Evolutionary conservation across 1,284 basidiomycete species (phyloP).

Genomic region (Chalciporus sp.): DNA sequence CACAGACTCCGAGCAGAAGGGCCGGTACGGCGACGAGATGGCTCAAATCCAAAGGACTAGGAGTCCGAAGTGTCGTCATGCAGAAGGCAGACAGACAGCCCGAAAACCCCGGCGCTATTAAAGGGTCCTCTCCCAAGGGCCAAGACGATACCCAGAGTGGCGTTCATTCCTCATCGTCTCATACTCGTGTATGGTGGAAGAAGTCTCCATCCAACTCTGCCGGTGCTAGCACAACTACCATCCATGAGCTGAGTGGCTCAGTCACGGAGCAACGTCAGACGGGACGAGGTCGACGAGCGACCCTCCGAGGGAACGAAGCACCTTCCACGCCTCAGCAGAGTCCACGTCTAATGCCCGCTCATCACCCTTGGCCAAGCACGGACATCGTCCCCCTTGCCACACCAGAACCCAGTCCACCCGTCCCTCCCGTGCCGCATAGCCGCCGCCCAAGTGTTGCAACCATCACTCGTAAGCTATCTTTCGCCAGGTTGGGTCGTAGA

Average conservation of each 20-base stretch:
- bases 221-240: conserved; percentile 6
- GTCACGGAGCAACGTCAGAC: conserved; percentile 4
- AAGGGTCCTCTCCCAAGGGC: neutral
- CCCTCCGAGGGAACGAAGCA: conserved; percentile 8
- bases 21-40: conserved; percentile 25
- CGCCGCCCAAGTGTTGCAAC: conserved; percentile 33
- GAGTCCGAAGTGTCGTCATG: conserved; percentile 27
- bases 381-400: conserved; percentile 16
- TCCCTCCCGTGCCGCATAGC: neutral
- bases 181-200: conserved; percentile 36
- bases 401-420: conserved; percentile 14
- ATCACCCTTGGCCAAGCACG: conserved; percentile 24
- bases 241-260: conserved; percentile 13
- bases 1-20: conserved; percentile 17
- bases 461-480: conserved; percentile 34
- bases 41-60: conserved; percentile 34
- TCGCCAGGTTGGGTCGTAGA: conserved; percentile 28
- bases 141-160: conserved; percentile 9
- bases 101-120: conserved; percentile 14
- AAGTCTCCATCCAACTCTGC: conserved; percentile 20
- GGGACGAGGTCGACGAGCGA: conserved; percentile 13
- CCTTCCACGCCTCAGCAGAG: conserved; percentile 25
- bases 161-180: conserved; percentile 15
- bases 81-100: conserved; percentile 27
- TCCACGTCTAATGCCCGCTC: conserved; percentile 15